Evolutionary conservation across 495 filamentous ascomycete species (phyloP).

Genomic region (Aspergillus leporis): DNA sequence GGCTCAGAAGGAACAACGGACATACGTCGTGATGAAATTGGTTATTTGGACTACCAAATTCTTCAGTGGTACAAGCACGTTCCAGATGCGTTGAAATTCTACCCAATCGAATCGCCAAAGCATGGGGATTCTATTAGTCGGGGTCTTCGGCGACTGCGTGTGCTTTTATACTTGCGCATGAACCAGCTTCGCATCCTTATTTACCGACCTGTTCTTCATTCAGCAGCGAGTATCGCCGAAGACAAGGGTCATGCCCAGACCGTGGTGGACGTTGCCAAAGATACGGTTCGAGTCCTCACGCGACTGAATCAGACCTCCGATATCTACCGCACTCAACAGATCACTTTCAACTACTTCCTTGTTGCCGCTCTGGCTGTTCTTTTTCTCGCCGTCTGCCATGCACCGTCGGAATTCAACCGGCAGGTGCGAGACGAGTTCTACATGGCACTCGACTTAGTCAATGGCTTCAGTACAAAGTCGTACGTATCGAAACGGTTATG

Average conservation of each 20-base stretch:
- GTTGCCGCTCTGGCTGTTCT: conserved; percentile 77
- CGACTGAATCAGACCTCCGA: conserved; percentile 77
- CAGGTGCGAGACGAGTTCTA: conserved; percentile 82
- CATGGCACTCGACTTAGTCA: conserved; percentile 79
- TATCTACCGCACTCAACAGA: conserved; percentile 76
- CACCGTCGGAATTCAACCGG: conserved; percentile 72
- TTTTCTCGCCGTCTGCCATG: conserved; percentile 81
- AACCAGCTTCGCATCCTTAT: conserved; percentile 85
- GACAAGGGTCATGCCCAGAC: conserved; percentile 67
- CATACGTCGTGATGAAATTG: conserved; percentile 64
- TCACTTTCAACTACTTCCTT: conserved; percentile 86
- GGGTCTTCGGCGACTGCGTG: conserved; percentile 50
- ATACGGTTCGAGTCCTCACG: conserved; percentile 74
- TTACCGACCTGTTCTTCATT: conserved; percentile 79
- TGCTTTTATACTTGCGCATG: conserved; percentile 65
- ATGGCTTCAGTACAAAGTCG: conserved; percentile 74
- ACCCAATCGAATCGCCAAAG: conserved; percentile 49
- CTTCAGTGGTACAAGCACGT: conserved; percentile 74
- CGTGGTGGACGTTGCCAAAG: conserved; percentile 75
- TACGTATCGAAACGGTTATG: conserved; percentile 79
- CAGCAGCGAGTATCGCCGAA: conserved; percentile 70
- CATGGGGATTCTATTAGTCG: conserved; percentile 43
- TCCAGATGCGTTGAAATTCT: conserved; percentile 60
- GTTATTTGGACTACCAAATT: conserved; percentile 73
- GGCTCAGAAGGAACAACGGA: conserved; percentile 51